Percentiles rank a stretch among this genome's conserved stretches.
Conservation (phyloP, 441 rosid species). For the Erodium chrysanthum region DNA sequence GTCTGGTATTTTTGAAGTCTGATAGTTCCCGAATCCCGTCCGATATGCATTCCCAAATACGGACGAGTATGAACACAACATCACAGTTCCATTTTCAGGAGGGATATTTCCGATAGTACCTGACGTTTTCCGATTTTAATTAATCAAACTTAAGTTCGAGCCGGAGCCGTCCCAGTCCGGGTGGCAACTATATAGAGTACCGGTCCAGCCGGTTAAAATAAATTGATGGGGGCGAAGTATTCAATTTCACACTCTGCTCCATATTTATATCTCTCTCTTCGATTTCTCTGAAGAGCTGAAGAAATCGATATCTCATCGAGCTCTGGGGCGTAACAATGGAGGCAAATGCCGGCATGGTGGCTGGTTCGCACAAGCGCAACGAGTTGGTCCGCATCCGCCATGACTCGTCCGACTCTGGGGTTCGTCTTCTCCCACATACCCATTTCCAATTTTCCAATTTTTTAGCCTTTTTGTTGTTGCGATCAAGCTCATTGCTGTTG, state of each 20-base stretch:
- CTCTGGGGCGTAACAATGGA: not conserved
- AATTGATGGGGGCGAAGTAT: not conserved
- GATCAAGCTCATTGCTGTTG: not conserved
- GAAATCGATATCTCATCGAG: not conserved
- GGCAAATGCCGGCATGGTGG: not conserved
- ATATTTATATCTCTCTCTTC: not conserved
- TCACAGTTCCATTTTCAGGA: too few relatives aligned
- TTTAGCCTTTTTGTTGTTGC: not conserved
- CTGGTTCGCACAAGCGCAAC: constrained; percentile 5
- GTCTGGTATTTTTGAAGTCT: too few relatives aligned
- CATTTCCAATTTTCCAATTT: not conserved
- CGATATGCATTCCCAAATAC: too few relatives aligned
- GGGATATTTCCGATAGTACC: too few relatives aligned
- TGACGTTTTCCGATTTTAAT: too few relatives aligned
- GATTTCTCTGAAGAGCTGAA: not conserved
- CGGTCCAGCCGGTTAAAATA: not conserved
- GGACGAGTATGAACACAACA: too few relatives aligned
- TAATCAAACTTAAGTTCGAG: too few relatives aligned
- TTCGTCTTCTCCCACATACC: not conserved
- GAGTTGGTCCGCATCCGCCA: not conserved
- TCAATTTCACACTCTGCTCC: not conserved
- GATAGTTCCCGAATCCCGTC: too few relatives aligned
- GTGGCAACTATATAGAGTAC: not conserved
- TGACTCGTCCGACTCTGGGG: constrained; percentile 4
- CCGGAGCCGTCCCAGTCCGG: not conserved